These are phyloP conservation scores for Chlorociboria aeruginascens DNA, from an alignment of 495 filamentous ascomycete species.

Conservation along the genomic window DNA sequence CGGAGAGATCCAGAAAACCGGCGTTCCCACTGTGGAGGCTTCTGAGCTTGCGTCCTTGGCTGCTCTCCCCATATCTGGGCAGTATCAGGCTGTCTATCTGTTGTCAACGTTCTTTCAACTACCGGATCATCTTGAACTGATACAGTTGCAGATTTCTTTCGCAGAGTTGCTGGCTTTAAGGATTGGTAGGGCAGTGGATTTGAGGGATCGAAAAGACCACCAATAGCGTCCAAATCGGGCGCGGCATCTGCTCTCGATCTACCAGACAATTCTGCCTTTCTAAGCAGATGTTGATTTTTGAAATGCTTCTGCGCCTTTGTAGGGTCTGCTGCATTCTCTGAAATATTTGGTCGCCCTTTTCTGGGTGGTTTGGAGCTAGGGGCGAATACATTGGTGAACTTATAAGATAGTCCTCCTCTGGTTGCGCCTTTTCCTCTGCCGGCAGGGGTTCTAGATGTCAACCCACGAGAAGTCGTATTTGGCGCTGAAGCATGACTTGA, in stretches of 20 bases:
- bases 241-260: slow-evolving; percentile 10
- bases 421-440: slow-evolving; percentile 9
- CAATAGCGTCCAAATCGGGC: slow-evolving; percentile 12
- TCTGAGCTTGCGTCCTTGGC: neutral
- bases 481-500: neutral
- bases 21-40: too few species aligned
- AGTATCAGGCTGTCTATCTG: too few species aligned
- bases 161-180: slow-evolving; percentile 3
- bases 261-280: slow-evolving; percentile 13
- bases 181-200: slow-evolving; percentile 1
- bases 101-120: neutral
- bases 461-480: neutral
- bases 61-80: neutral
- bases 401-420: slow-evolving; percentile 3
- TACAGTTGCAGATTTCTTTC: slow-evolving; percentile 1
- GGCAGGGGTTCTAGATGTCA: neutral
- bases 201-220: slow-evolving; percentile 12
- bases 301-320: slow-evolving; percentile 7
- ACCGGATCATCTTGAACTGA: neutral
- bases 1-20: neutral
- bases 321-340: slow-evolving; percentile 4
- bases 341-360: slow-evolving; percentile 6
- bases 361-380: neutral
- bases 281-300: slow-evolving; percentile 5
- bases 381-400: slow-evolving; percentile 12